These are phyloP conservation scores for Phytopythium chamaehyphon DNA, from an alignment of 352 stramenopile genomes.

Conservation along the genomic window DNA sequence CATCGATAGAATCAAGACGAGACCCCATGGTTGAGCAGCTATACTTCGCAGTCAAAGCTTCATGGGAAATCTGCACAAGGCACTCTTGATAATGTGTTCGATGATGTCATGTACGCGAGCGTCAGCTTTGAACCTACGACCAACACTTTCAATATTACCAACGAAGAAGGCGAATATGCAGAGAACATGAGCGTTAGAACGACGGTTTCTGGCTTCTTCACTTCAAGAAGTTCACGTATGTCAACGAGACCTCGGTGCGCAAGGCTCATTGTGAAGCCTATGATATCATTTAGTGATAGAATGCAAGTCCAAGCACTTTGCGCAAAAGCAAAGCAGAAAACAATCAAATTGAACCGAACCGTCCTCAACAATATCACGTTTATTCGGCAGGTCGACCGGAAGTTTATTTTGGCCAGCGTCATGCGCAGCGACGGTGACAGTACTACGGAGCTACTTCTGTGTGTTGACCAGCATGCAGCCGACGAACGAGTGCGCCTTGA, in stretches of 20 bases:
- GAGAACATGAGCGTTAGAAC: neutral
- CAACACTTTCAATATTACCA: too few species aligned
- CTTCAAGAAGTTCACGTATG: neutral
- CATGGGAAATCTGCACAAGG: neutral
- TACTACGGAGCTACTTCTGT: conserved; percentile 42
- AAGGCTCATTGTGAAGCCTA: neutral
- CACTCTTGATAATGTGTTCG: neutral
- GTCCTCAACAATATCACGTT: conserved; percentile 66
- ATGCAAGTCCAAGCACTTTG: conserved; percentile 21
- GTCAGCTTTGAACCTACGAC: neutral
- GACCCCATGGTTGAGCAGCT: too few species aligned
- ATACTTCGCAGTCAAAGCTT: too few species aligned
- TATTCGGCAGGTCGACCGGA: conserved; percentile 87
- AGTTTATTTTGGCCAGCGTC: conserved; percentile 85
- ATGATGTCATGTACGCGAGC: neutral
- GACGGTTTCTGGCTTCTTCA: neutral
- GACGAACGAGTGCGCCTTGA: conserved; percentile 89
- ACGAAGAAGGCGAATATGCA: neutral
- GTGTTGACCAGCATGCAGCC: conserved; percentile 90
- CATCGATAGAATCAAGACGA: too few species aligned
- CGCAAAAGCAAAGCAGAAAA: conserved; percentile 7
- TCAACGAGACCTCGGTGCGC: neutral
- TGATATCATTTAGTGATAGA: neutral
- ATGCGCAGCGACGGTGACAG: conserved; percentile 6
- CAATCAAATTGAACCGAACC: conserved; percentile 64